Percentiles rank a stretch among this genome's conserved stretches.
phyloP scores from a whole-genome alignment of 805 yeast species.

The Candida maesae region DNA sequence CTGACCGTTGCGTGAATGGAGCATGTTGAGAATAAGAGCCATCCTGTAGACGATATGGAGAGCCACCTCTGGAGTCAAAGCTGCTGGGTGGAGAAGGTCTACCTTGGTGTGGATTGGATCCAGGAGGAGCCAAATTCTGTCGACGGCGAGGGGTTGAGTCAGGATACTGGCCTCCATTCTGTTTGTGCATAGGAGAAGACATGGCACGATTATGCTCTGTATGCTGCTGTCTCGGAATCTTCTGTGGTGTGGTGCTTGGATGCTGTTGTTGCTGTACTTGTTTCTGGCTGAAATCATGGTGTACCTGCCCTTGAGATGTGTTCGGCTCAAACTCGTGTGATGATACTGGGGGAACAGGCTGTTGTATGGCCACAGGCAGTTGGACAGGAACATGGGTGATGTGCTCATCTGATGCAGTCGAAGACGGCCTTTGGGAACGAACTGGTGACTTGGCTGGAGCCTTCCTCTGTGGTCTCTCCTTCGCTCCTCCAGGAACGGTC shows the following conservation, averaged over 20 bases:
- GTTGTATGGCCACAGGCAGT: too few species aligned
- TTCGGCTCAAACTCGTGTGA: too few species aligned
- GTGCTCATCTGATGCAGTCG: too few species aligned
- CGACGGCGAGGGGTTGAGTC: conserved; percentile 1
- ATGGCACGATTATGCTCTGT: not conserved
- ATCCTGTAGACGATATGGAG: conserved; percentile 15
- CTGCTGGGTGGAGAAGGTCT: conserved; percentile 10
- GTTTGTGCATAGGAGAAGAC: not conserved
- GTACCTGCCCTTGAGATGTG: too few species aligned
- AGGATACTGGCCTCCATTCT: not conserved
- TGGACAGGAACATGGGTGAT: too few species aligned
- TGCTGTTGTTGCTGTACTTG: not conserved
- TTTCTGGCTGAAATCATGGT: too few species aligned
- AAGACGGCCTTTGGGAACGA: too few species aligned
- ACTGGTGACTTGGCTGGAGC: conserved; percentile 11
- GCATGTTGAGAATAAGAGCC: conserved; percentile 1
- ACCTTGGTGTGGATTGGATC: conserved; percentile 1
- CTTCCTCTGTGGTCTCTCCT: conserved; percentile 12
- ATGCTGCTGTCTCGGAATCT: not conserved
- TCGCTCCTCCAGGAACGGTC: not conserved
- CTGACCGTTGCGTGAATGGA: not conserved
- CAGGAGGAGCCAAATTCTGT: conserved; percentile 10
- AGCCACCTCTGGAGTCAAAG: conserved; percentile 13
- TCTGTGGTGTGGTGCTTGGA: not conserved
- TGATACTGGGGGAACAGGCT: too few species aligned